Evolutionary conservation across 805 yeast species (phyloP).

Genomic region (Ogataea ganodermae): DNA sequence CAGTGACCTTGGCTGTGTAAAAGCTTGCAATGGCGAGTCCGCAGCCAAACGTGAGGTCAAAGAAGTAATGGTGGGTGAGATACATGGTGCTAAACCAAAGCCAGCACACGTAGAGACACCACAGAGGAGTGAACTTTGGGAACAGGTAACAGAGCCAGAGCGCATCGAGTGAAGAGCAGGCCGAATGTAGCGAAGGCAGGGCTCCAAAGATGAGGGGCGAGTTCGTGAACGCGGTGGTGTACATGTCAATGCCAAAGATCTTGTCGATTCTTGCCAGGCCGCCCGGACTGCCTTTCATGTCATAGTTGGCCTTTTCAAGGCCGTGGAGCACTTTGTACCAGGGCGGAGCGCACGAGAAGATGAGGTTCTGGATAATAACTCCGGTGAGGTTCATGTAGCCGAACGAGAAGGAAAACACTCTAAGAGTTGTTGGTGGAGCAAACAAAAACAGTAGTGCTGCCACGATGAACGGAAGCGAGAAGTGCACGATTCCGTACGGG

Average conservation of each 20-base stretch:
- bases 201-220: slow-evolving; percentile 91
- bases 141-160: slow-evolving; percentile 81
- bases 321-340: slow-evolving; percentile 92
- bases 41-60: slow-evolving; percentile 94
- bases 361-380: slow-evolving; percentile 69
- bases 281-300: slow-evolving; percentile 94
- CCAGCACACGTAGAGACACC: slow-evolving; percentile 83
- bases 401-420: slow-evolving; percentile 87
- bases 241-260: slow-evolving; percentile 76
- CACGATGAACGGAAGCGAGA: slow-evolving; percentile 85
- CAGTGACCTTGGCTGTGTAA: slow-evolving; percentile 61
- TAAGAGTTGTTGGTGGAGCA: slow-evolving; percentile 86
- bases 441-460: slow-evolving; percentile 77
- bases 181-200: slow-evolving; percentile 82
- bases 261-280: slow-evolving; percentile 87
- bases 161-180: slow-evolving; percentile 92
- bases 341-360: slow-evolving; percentile 95
- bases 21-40: slow-evolving; percentile 73
- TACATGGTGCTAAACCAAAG: slow-evolving; percentile 99
- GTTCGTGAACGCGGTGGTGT: slow-evolving; percentile 76
- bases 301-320: slow-evolving; percentile 83
- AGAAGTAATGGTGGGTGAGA: slow-evolving; percentile 92
- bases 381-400: slow-evolving; percentile 93
- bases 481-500: slow-evolving; percentile 91
- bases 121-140: slow-evolving; percentile 65